Conservation (phyloP, 306 rosid species). For the Cicer judaicum region DNA sequence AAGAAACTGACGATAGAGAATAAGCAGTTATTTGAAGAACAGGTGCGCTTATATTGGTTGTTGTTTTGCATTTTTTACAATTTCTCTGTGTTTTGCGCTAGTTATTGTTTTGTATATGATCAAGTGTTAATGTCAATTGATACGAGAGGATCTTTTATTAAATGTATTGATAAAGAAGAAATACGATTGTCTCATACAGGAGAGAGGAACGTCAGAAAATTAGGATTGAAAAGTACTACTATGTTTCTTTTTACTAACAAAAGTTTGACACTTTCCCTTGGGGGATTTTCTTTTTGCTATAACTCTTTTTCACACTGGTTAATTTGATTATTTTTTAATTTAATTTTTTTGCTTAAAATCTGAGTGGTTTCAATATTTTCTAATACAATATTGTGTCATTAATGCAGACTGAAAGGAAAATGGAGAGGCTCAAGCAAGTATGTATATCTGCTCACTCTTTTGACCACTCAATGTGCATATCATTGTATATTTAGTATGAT, state of each 20-base stretch:
- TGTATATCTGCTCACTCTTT: slow-evolving; percentile 30
- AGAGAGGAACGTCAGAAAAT: no score
- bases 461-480: slow-evolving; percentile 4
- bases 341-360: slow-evolving; percentile 36
- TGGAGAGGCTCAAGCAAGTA: slow-evolving; percentile 69
- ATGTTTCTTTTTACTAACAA: background rate
- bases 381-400: slow-evolving; percentile 34
- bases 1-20: slow-evolving; percentile 78
- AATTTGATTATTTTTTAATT: background rate
- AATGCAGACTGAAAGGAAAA: slow-evolving; percentile 70
- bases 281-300: background rate
- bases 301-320: background rate
- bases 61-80: background rate
- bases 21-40: slow-evolving; percentile 57
- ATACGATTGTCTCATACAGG: no score
- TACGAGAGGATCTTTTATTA: background rate
- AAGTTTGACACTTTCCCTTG: background rate
- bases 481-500: slow-evolving; percentile 4
- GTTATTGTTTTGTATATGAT: background rate
- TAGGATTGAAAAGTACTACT: background rate
- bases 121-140: background rate
- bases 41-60: slow-evolving; percentile 52
- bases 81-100: background rate
- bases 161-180: background rate
- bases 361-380: slow-evolving; percentile 41